A percentile compares a stretch with the other conserved stretches of the same genome.
These are phyloP conservation scores for Dictyostelium citrinum DNA, from an alignment of 78 protist species.

Conservation along the genomic window DNA sequence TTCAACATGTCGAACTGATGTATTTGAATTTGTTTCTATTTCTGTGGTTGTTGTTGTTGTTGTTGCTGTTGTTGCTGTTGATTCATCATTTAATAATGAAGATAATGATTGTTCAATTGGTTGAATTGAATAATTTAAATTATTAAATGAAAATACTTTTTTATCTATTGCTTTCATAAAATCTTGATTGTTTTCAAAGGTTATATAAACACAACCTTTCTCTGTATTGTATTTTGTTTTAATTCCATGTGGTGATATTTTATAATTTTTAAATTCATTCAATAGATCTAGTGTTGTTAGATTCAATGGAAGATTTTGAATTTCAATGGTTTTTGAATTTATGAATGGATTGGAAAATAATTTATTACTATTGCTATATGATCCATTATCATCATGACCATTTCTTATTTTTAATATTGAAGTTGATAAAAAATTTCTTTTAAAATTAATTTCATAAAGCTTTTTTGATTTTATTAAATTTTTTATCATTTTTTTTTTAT, in stretches of 20 bases:
- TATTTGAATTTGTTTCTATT: not conserved
- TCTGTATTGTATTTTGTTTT: constrained; percentile 29
- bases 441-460: not conserved
- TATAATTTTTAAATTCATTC: not conserved
- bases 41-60: not conserved
- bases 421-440: not conserved
- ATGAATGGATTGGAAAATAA: not conserved
- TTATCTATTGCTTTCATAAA: not conserved
- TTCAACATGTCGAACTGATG: not conserved
- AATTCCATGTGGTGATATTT: constrained; percentile 26
- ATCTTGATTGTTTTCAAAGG: constrained; percentile 22
- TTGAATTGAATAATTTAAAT: not conserved
- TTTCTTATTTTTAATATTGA: not conserved
- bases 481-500: not conserved
- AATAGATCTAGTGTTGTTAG: constrained; percentile 8
- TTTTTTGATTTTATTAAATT: not conserved
- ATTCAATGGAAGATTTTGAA: constrained; percentile 6
- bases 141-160: not conserved
- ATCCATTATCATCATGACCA: not conserved
- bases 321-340: constrained; percentile 34
- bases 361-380: not conserved
- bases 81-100: not conserved
- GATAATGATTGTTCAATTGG: not conserved
- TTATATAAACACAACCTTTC: constrained; percentile 20
- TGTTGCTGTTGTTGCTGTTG: not conserved